Base-by-base conservation (phyloP, 495 filamentous ascomycete genomes). In the Choiromyces venosus region DNA sequence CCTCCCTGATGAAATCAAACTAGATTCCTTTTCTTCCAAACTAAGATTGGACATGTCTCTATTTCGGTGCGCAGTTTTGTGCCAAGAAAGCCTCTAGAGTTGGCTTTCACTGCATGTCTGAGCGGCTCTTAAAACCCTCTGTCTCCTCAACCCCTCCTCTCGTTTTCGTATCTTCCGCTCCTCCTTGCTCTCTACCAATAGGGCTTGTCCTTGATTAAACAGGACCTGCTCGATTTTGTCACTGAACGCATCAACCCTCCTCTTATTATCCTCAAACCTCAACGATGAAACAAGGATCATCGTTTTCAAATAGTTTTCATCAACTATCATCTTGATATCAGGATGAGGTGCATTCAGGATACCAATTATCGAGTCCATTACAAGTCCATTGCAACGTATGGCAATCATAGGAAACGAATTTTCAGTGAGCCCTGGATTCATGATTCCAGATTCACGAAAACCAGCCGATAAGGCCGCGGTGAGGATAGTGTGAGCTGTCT, bases 381-480 rank as follows among this genome's bases (percentile, higher is more conserved):
- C 86, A 12, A 97, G 83, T 0, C 93, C 94, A 78, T 89, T 88
- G 3, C 91, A 92, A 46, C 94, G 88, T 10, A 97, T 86, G 2
- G 91, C 94, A 6, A 97, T 90, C 83, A 96, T 93, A 6, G 92
- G 91, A 25, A 84, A 86, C 82, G 81, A 80, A 83, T 79, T 85
- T 70, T 71, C 80, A 82, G 70, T 81, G 85, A 64, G 81, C 81
- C 75, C 82, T 82, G 69, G 85, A 83, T 81, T 74, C 68, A 73
- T 77, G 37, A 90, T 82, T n/a, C 94, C 94, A 70, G 91, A 93
- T 83, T 98, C 94, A 65, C 94, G 89, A 80, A 97, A 97, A 0
- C 93, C 94, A 14, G 92, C 89, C 71, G 88, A 87, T 7, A 95
- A 84, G 5, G 91, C 94, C 18, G 91, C 90, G 18, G 87, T 85